Evolutionary conservation across 148 eudicot genomes (phyloP).

Genomic region (Camellia sinensis): DNA sequence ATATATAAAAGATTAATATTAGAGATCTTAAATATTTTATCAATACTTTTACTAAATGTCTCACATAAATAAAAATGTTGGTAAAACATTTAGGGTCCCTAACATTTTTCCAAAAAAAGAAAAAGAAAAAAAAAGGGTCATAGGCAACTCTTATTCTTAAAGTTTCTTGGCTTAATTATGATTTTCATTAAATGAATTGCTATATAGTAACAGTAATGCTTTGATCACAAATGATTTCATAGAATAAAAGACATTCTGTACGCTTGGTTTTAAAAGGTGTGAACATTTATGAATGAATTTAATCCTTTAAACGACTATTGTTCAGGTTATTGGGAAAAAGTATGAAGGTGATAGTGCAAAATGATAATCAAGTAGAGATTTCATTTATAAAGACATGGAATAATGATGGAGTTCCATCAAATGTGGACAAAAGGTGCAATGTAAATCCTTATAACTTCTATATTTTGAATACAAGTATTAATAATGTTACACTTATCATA

Average conservation of each 20-base stretch:
- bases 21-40: too few species aligned
- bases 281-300: not conserved
- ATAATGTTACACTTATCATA: not conserved
- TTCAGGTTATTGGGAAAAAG: constrained; percentile 50
- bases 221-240: not conserved
- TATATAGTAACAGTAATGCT: not conserved
- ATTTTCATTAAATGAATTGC: not conserved
- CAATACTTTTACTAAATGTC: too few species aligned
- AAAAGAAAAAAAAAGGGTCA: too few species aligned
- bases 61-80: too few species aligned
- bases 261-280: too few species aligned
- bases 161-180: not conserved
- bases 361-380: constrained; percentile 52
- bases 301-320: not conserved
- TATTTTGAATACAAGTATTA: not conserved
- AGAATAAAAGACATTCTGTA: not conserved
- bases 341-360: constrained; percentile 37
- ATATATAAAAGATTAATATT: too few species aligned
- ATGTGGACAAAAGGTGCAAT: constrained; percentile 50
- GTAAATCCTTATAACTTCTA: not conserved
- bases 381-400: constrained; percentile 50
- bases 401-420: constrained; percentile 33
- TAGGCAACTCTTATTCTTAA: too few species aligned
- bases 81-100: too few species aligned
- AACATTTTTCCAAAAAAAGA: too few species aligned